Evolutionary conservation across 345 rosid species (phyloP), one percentile per base, ranked within the genome.

Genomic region (Gossypium sturtianum): DNA sequence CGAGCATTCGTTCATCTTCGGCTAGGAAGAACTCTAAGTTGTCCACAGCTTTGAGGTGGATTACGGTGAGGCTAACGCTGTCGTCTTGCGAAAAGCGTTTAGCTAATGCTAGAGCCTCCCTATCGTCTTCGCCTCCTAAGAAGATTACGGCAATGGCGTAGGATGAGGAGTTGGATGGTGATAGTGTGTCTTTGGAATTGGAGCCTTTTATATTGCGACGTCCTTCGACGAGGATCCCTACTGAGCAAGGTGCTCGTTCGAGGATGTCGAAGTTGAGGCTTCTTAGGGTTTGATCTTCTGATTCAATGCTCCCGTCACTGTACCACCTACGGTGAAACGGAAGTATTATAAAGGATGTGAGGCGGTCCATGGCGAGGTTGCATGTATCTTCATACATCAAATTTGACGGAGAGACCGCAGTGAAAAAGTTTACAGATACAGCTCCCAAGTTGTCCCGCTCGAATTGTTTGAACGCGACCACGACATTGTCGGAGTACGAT

Each of bases 261-360:
- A 82, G 77, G 44, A 86, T 78, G 2, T 75, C 58, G 54, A 43
- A 51, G 27, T 84, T 84, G 19, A 86, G 29, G 2, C 34, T 67
- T 52, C 82, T 75, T 29, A 78, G 56, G 45, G 45, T 22, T 7
- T 38, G 38, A 69, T 81, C 82, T 25, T 80, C 75, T 0, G 78
- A 76, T 69, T 82, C 83, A 11, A 73, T 47, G 52, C 67, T 66
- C 4, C 84, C 78, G 1, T 75, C 82, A 1, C 51, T 9, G 10
- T 66, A 53, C 83, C 81, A 78, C 44, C 66, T 68, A 9, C 73
- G 67, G 65, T 86, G 89, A 43, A 84, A 86, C 6, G 89, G 89
- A 19, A 84, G 84, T 5, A 84, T 11, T 48, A 86, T 75, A 7
- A 84, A 22, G 63, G 85, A 71, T 9, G 83, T 51, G 6, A 16